phyloP scores from a whole-genome alignment of 2,329 filamentous ascomycete genomes.

The Aureobasidium uvarum region DNA sequence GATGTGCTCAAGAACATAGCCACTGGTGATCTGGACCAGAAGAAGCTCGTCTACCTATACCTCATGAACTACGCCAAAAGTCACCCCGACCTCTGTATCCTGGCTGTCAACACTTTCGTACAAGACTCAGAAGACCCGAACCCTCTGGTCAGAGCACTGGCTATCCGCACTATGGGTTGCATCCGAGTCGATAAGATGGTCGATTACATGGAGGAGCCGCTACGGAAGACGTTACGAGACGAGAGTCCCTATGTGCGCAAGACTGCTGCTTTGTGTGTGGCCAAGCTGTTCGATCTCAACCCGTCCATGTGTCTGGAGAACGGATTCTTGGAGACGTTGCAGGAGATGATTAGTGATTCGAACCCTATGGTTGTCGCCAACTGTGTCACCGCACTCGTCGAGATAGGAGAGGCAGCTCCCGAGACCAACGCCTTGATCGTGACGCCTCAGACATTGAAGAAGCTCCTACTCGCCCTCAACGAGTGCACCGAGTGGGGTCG shows the following conservation, averaged over 20 bases:
- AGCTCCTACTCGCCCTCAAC: constrained; percentile 92
- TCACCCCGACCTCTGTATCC: constrained; percentile 95
- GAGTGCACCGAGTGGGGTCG: constrained; percentile 99
- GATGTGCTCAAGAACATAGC: constrained; percentile 99
- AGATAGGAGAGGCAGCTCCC: constrained; percentile 86
- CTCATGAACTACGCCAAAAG: constrained; percentile 99
- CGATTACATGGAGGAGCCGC: constrained; percentile 98
- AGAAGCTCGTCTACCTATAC: constrained; percentile 98
- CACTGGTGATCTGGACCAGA: constrained; percentile 90
- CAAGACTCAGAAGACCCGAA: constrained; percentile 99
- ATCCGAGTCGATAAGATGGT: constrained; percentile 99
- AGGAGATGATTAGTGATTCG: constrained; percentile 94
- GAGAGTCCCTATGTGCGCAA: constrained; percentile 98
- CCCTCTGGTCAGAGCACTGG: constrained; percentile 87
- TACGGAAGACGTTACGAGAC: constrained; percentile 92
- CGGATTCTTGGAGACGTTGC: constrained; percentile 87
- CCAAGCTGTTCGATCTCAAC: constrained; percentile 95
- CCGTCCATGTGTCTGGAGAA: constrained; percentile 92
- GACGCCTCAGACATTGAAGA: constrained; percentile 81
- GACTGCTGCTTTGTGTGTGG: constrained; percentile 95
- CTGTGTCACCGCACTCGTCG: constrained; percentile 86
- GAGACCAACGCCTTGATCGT: constrained; percentile 86
- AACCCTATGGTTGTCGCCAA: constrained; percentile 99
- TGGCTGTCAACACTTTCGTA: constrained; percentile 98
- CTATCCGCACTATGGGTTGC: constrained; percentile 97